These are phyloP conservation scores for Pyrenophora teres DNA, from an alignment of 2,329 filamentous ascomycete species.

Conservation along the genomic window DNA sequence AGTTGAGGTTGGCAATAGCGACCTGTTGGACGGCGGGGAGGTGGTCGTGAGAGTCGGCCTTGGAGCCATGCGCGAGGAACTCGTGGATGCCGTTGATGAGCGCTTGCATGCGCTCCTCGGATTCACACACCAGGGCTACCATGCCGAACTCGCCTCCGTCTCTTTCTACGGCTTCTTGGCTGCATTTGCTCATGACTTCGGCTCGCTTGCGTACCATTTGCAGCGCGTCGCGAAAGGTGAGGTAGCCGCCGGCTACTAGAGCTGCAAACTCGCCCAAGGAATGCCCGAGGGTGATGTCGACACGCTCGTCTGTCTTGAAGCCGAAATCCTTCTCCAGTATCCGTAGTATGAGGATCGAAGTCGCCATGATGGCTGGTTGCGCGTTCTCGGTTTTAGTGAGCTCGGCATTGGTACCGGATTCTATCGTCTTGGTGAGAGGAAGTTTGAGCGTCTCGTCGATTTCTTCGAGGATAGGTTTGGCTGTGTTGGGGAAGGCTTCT, in stretches of 20 bases:
- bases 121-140: conserved; percentile 87
- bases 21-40: conserved; percentile 83
- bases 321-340: conserved; percentile 84
- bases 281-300: conserved; percentile 86
- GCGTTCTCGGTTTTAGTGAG: conserved; percentile 85
- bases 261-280: conserved; percentile 93
- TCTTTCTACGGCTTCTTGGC: conserved; percentile 65
- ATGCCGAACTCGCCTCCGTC: conserved; percentile 88
- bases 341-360: conserved; percentile 84
- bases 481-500: conserved; percentile 79
- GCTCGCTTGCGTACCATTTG: conserved; percentile 77
- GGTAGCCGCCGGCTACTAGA: conserved; percentile 80
- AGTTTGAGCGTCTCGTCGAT: conserved; percentile 78
- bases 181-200: conserved; percentile 81
- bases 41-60: conserved; percentile 69
- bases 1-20: conserved; percentile 90
- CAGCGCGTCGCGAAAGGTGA: conserved; percentile 77
- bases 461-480: conserved; percentile 77
- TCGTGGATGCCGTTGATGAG: conserved; percentile 77
- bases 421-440: conserved; percentile 77
- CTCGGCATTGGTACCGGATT: conserved; percentile 73
- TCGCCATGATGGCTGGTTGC: conserved; percentile 95
- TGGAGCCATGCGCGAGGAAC: conserved; percentile 74
- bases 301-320: conserved; percentile 70
- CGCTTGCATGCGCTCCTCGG: conserved; percentile 68